Percentiles rank a stretch among this genome's conserved stretches.
These are phyloP conservation scores for Termitomyces sp. DNA, from an alignment of 768 basidiomycete species.

Conservation along the genomic window DNA sequence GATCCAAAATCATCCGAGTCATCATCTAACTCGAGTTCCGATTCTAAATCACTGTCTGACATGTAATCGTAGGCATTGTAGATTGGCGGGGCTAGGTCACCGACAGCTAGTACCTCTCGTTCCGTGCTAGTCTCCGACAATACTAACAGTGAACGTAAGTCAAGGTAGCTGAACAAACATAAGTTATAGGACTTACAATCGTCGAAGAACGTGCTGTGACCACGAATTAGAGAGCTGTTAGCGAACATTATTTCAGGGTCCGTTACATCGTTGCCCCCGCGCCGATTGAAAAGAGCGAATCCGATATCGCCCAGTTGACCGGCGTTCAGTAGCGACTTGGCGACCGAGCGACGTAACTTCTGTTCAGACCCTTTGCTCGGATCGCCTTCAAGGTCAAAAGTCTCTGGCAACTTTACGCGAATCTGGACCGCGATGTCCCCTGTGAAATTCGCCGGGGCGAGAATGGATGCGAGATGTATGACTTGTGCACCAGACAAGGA, in stretches of 20 bases:
- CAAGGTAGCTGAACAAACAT: not conserved
- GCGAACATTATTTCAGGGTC: conserved; percentile 14
- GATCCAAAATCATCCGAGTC: not conserved
- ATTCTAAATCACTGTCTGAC: conserved; percentile 20
- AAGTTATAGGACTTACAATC: conserved; percentile 5
- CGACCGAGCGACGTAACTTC: not conserved
- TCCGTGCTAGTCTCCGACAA: conserved; percentile 1
- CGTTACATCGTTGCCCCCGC: not conserved
- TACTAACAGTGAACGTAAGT: conserved; percentile 1
- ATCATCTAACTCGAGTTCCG: not conserved
- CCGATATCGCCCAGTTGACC: conserved; percentile 13
- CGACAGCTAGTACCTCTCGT: conserved; percentile 3
- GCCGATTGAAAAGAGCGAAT: conserved; percentile 18
- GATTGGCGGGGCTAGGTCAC: not conserved
- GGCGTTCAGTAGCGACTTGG: conserved; percentile 10
- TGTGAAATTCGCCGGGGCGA: not conserved
- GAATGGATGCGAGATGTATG: not conserved
- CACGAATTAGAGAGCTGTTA: conserved; percentile 10
- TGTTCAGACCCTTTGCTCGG: not conserved
- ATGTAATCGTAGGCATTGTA: conserved; percentile 12
- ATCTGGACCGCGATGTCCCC: conserved; percentile 1
- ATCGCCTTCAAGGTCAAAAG: not conserved
- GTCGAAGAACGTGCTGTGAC: conserved; percentile 15
- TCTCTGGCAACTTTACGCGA: not conserved
- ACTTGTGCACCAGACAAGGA: not conserved